Conservation (phyloP, 2,329 filamentous ascomycete genomes). For the Fusarium secorum region DNA sequence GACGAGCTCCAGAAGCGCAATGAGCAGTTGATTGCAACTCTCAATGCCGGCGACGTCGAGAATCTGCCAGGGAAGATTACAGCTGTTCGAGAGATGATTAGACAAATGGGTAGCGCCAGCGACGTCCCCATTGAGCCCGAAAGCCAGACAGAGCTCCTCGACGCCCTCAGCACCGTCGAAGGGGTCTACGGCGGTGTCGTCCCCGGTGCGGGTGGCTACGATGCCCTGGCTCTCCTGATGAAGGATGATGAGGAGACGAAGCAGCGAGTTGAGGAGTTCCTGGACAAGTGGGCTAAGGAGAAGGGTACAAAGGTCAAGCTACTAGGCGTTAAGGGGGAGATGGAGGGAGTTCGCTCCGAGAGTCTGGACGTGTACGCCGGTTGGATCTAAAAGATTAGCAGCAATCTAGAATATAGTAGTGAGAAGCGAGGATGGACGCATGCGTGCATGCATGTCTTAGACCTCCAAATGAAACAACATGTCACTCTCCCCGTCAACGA, state of each 20-base stretch:
- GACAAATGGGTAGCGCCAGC: slow-evolving; percentile 77
- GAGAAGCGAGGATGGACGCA: slow-evolving; percentile 9
- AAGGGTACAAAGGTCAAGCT: slow-evolving; percentile 71
- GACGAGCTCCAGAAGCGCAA: slow-evolving; percentile 76
- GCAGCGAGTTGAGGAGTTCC: slow-evolving; percentile 64
- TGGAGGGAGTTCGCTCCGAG: slow-evolving; percentile 68
- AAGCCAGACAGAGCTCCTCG: slow-evolving; percentile 83
- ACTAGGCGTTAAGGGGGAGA: slow-evolving; percentile 74
- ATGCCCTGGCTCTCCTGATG: slow-evolving; percentile 84
- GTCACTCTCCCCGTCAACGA: slow-evolving; percentile 8
- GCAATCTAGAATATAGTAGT: background rate
- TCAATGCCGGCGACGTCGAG: slow-evolving; percentile 60
- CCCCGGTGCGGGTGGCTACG: slow-evolving; percentile 91
- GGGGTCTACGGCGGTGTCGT: slow-evolving; percentile 93
- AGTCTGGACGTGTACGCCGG: slow-evolving; percentile 52
- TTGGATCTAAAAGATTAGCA: slow-evolving; percentile 49
- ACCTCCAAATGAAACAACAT: slow-evolving; percentile 21
- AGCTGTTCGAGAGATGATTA: slow-evolving; percentile 68
- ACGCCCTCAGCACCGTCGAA: slow-evolving; percentile 73
- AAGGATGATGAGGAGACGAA: slow-evolving; percentile 74
- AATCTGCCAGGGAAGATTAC: slow-evolving; percentile 58
- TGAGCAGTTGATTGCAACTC: slow-evolving; percentile 70
- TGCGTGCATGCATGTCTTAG: slow-evolving; percentile 21
- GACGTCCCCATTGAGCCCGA: slow-evolving; percentile 88
- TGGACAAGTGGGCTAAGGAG: slow-evolving; percentile 70